A percentile compares a stretch with the other conserved stretches of the same genome.
phyloP scores from a whole-genome alignment of 177 flowering plant genomes.

The Tripterygium wilfordii region DNA sequence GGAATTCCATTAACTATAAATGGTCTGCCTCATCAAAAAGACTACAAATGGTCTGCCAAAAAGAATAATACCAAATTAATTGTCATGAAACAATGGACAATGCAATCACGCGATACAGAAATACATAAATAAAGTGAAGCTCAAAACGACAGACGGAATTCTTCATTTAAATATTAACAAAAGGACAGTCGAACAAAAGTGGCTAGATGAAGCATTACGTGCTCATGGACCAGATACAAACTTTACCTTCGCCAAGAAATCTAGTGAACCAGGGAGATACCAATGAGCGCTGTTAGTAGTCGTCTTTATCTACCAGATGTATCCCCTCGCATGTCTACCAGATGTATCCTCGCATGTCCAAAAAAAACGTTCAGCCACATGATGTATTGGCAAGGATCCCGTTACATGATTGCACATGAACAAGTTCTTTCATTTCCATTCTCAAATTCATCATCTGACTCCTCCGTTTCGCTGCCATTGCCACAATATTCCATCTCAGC shows the following conservation, averaged over 20 bases:
- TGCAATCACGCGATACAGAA: conserved; percentile 3
- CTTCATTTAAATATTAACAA: no score
- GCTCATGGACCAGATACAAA: background rate
- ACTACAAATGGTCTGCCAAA: no score
- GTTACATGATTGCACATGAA: conserved; percentile 63
- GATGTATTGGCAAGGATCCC: background rate
- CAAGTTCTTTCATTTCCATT: no score
- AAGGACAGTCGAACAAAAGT: conserved; percentile 7
- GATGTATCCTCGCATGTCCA: background rate
- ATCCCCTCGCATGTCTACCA: no score
- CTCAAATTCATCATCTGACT: no score
- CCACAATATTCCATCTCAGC: no score
- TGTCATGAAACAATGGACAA: conserved; percentile 18
- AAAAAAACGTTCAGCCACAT: conserved; percentile 1
- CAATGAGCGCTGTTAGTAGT: conserved; percentile 5
- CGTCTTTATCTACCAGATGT: no score
- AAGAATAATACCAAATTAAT: conserved; percentile 16
- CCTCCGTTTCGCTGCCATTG: no score
- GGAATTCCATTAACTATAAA: no score
- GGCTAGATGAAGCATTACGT: background rate
- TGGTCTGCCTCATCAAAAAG: no score
- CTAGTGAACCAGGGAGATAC: conserved; percentile 3
- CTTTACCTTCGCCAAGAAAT: conserved; percentile 3
- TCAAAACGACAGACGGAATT: no score
- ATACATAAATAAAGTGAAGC: conserved; percentile 6